Conservation (phyloP, 306 rosid species). For the Dicorynia guianensis region DNA sequence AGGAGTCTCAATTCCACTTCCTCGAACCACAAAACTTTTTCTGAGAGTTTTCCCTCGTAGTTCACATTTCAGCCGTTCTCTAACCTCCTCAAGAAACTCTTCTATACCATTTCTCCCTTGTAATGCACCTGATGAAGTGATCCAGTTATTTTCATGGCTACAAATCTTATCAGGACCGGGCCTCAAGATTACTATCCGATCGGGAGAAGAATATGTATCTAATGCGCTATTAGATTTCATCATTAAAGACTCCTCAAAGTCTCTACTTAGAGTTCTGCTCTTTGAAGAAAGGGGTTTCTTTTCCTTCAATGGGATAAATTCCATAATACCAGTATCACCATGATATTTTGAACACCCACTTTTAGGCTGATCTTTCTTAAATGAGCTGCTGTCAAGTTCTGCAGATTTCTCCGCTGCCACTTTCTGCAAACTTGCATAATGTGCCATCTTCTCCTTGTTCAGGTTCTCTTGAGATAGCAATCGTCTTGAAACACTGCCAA, state of each 20-base stretch:
- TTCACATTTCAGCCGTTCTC: conserved; percentile 81
- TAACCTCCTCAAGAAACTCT: conserved; percentile 95
- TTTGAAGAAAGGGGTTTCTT: conserved; percentile 56
- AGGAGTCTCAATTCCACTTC: conserved; percentile 70
- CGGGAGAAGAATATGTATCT: conserved; percentile 57
- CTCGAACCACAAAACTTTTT: conserved; percentile 58
- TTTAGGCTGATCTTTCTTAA: conserved; percentile 44
- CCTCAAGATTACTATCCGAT: conserved; percentile 86
- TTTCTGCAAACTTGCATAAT: conserved; percentile 48
- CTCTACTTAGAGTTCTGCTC: conserved; percentile 77
- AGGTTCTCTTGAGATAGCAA: conserved; percentile 58
- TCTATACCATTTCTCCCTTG: conserved; percentile 76
- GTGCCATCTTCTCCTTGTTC: conserved; percentile 55
- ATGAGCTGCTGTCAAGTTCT: conserved; percentile 39
- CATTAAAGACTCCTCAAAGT: conserved; percentile 73
- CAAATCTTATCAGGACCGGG: conserved; percentile 81
- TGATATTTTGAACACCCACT: conserved; percentile 42
- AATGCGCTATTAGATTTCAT: conserved; percentile 52
- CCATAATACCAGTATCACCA: conserved; percentile 40
- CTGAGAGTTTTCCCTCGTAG: conserved; percentile 66
- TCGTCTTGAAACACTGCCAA: conserved; percentile 47
- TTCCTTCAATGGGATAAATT: conserved; percentile 50
- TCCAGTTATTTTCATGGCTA: conserved; percentile 70
- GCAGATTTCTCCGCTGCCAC: conserved; percentile 41
- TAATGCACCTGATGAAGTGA: conserved; percentile 58